phyloP scores from a whole-genome alignment of 768 basidiomycete genomes.

The Hysterangium stoloniferum region DNA sequence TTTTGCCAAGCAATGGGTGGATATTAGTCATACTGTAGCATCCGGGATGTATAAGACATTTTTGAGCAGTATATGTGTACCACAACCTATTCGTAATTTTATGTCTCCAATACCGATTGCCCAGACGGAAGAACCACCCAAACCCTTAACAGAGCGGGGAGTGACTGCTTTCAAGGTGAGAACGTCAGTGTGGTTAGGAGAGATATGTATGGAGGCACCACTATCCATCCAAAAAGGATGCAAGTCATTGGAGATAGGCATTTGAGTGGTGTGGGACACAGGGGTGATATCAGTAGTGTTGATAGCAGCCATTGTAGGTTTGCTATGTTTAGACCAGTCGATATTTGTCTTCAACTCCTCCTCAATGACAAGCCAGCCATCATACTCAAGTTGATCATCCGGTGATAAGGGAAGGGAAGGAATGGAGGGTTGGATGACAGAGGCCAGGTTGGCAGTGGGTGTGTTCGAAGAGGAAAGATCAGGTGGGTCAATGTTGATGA shows the following conservation, averaged over 20 bases:
- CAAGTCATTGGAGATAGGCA: slow-evolving; percentile 14
- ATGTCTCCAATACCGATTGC: slow-evolving; percentile 23
- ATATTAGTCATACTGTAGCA: slow-evolving; percentile 14
- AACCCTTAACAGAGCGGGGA: slow-evolving; percentile 20
- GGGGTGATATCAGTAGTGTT: too few relatives aligned
- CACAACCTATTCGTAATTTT: slow-evolving; percentile 14
- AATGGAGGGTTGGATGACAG: too few relatives aligned
- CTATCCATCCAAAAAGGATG: slow-evolving; percentile 24
- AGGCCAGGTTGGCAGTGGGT: too few relatives aligned
- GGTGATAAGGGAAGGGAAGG: too few relatives aligned
- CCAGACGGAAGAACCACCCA: slow-evolving; percentile 21
- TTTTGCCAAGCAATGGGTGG: slow-evolving; percentile 11
- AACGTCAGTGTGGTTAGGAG: slow-evolving; percentile 22
- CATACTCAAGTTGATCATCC: too few relatives aligned
- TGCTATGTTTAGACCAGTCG: too few relatives aligned
- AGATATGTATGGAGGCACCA: slow-evolving; percentile 22
- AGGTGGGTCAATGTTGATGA: too few relatives aligned
- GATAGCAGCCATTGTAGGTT: too few relatives aligned
- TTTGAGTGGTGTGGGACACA: too few relatives aligned
- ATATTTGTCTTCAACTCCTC: too few relatives aligned
- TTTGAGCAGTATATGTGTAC: slow-evolving; percentile 2
- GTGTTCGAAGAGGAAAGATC: too few relatives aligned
- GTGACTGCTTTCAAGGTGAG: slow-evolving; percentile 17
- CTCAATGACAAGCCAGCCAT: too few relatives aligned
- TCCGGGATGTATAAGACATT: slow-evolving; percentile 17